These are phyloP conservation scores for Ceratocystis variospora DNA, from an alignment of 2,329 filamentous ascomycete genomes.

Conservation along the genomic window DNA sequence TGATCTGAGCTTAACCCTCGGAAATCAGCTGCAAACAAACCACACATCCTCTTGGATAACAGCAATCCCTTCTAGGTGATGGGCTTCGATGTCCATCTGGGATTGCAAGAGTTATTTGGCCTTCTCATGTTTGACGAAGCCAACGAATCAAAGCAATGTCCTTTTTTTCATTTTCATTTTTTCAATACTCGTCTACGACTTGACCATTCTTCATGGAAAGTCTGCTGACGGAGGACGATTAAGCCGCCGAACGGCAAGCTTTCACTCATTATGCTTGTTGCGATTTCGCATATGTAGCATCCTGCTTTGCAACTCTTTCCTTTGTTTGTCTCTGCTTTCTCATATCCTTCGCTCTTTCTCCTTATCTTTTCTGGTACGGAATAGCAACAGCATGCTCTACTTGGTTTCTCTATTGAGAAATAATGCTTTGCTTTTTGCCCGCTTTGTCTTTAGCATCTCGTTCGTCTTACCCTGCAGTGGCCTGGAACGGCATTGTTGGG, in stretches of 20 bases:
- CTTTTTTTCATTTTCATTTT: background rate
- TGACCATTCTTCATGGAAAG: background rate
- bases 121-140: background rate
- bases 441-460: background rate
- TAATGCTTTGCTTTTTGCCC: background rate
- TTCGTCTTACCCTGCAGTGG: background rate
- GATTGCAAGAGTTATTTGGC: background rate
- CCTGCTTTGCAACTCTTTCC: conserved; percentile 10
- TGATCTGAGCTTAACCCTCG: background rate
- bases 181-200: background rate
- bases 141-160: background rate
- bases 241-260: background rate
- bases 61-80: background rate
- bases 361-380: background rate
- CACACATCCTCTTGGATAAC: background rate
- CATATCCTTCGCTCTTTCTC: background rate
- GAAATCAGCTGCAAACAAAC: background rate
- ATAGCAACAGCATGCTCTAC: background rate
- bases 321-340: conserved; percentile 4
- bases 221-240: background rate
- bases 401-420: background rate
- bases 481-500: conserved; percentile 6
- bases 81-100: background rate
- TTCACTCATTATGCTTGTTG: background rate
- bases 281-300: background rate